Evolutionary conservation across 2,329 filamentous ascomycete genomes (phyloP), one percentile per base, ranked within the genome.

Genomic region (Cercospora sp.): DNA sequence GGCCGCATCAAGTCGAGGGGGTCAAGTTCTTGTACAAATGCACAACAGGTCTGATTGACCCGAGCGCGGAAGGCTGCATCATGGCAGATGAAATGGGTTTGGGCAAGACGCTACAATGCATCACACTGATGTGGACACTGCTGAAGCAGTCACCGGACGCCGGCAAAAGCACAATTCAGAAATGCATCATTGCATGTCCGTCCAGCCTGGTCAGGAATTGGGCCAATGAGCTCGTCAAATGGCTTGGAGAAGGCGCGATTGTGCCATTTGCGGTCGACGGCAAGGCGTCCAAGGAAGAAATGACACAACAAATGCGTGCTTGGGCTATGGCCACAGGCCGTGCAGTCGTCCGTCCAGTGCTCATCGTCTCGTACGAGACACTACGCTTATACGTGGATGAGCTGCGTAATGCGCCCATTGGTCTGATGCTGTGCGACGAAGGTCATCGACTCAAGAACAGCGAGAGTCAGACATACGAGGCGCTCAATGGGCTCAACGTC

Each of bases 11-110:
- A 81, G 91, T 99, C 43, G 95, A 98, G 79, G 95, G 95, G 76
- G 95, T 99, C 71, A 97, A 95, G 82, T 99, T 99, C 80, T 89
- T 99, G 85, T 99, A 98, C 80, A 88, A 88, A 72, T 97, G 93
- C 76, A 93, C 95, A 5, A 98, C 94, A 1, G 95, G 95, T n/a
- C 86, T 98, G 85, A 91, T 98, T 66, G 95, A 98, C 75, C 87
- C 91, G 43, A 94, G 94, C 74, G 95, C 95, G 60, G 92, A 97
- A 79, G 95, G 95, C 2, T 99, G 95, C 81, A 99, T 99, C 78
- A 99, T 99, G 95, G 95, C 95, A 63, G 95, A 99, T 79, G 95
- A 97, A 79, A 99, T 99, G 95, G 95, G 95, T 74, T 83, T 99
- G 32, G 95, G 95, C 66, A 99, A 99, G 82, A 99, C 95, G 74